Percentiles rank a stretch among this genome's conserved stretches.
phyloP scores from a whole-genome alignment of 23 red algal genomes.

The Chondrus crispus region DNA sequence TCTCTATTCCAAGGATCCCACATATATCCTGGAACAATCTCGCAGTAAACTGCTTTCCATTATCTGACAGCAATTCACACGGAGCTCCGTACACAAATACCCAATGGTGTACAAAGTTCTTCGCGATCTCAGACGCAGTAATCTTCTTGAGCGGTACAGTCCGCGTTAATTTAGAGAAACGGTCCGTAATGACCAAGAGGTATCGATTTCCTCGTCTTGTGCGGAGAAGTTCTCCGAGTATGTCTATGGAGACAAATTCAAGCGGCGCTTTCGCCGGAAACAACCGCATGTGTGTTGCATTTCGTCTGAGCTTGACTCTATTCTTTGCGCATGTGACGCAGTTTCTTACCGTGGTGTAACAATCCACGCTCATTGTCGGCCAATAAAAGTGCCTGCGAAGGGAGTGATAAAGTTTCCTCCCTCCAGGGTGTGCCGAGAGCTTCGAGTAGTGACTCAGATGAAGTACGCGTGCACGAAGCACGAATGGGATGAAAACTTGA shows the following conservation, averaged over 20 bases:
- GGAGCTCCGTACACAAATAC: slow-evolving; percentile 12
- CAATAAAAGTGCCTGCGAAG: background rate
- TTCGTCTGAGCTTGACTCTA: background rate
- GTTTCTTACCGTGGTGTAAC: background rate
- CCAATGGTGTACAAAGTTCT: background rate
- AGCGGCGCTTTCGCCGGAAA: background rate
- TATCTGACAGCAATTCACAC: background rate
- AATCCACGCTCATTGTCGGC: background rate
- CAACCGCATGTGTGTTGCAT: background rate
- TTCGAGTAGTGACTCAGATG: background rate
- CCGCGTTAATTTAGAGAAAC: slow-evolving; percentile 26
- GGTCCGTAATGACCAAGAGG: slow-evolving; percentile 16
- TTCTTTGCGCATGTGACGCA: slow-evolving; percentile 21
- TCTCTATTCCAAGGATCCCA: slow-evolving; percentile 6
- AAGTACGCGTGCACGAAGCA: background rate
- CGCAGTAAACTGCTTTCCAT: slow-evolving; percentile 27
- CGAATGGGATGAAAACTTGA: background rate
- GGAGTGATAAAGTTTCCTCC: background rate
- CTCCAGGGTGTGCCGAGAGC: background rate
- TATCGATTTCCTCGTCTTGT: background rate
- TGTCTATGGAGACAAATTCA: background rate
- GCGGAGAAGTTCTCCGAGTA: background rate
- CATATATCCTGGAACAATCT: slow-evolving; percentile 1
- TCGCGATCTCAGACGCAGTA: background rate
- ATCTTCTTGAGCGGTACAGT: slow-evolving; percentile 6